Base-by-base conservation (phyloP, 306 rosid species). In the Oxytropis ochrocephala region DNA sequence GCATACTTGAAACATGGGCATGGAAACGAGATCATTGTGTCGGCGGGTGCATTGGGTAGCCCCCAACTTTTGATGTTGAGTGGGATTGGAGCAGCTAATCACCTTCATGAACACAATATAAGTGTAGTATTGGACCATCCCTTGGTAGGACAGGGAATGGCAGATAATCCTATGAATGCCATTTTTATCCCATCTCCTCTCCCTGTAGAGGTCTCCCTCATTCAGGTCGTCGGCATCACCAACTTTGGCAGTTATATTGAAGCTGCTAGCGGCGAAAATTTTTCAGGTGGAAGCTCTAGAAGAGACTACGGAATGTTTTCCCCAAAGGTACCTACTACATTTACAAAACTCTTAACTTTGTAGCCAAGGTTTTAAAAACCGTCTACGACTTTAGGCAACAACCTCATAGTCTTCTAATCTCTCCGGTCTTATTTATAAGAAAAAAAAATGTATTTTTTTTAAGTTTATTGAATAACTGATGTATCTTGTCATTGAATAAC, bases 41-140 rank as follows among this genome's bases (percentile, higher is more conserved):
- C 97, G 7, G 74, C 97, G 0, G 97, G 97, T 5, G 89, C 95
- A 19, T 70, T 90, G 4, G 97, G 95, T 69, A 90, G 97, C 76
- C 97, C 97, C 77, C 95, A 90, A 41, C 77, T 86, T 16, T 43
- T 86, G 1, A 84, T 82, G 89, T 47, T 88, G 72, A 88, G 95
- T 78, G 95, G 95, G 36, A 73, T 86, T 14, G 95, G 91, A 60
- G 79, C 95, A 2, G 35, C 51, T 1, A 60, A 83, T 6, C 79
- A 80, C 7, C 89, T 84, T 0, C 58, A 7, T 80, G 78, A 84
- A 76, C 88, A 77, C 10, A 83, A 83, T 10, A 83, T 89, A 5
- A 56, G 4, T 0, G 65, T 89, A 7, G 73, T 84, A 6, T 46
- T 84, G 69, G 75, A 86, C 44, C 87, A 83, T 19, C 87, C 92